Base-by-base conservation (phyloP, 345 rosid genomes). In the Populus ilicifolia region DNA sequence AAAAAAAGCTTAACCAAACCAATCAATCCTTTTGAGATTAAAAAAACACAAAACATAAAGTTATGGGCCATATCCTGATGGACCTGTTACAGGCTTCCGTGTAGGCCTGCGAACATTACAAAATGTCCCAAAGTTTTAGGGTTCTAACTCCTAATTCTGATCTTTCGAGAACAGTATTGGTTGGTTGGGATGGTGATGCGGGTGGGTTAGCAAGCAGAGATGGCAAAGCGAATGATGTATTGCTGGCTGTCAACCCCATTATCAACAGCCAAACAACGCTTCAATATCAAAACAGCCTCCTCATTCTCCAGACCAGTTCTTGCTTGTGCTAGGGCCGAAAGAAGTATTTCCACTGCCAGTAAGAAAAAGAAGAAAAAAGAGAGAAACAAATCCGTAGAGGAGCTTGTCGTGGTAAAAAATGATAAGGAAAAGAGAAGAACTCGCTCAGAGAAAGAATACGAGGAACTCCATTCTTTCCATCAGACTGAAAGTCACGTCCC, bases 351-450 rank as follows among this genome's bases (percentile, higher is more conserved):
- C 72, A 38, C 72, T 23, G 14, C 50, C 10, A 7, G 33, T 50
- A 74, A 74, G 46, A 81, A 82, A 75, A 80, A 78, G 75, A 82
- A 81, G 69, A 20, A 27, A 30, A 41, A 17, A 44, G 65, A 68
- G 46, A 7, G 59, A 41, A 18, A 50, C 39, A 8, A 68, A 62
- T 52, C 64, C 4, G 69, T 14, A 62, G 68, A 67, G 25, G 67
- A 23, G 7, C 39, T 73, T 1, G 7, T 73, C 2, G 78, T 81
- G 65, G 84, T 83, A 4, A 75, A 73, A 39, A 80, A 72, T 43
- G 78, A 80, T 12, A 85, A 88, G 67, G 90, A 90, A 74, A 93
- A 91, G 85, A 82, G 89, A 69, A 89, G 99, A 63, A 93, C 99
- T 56, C 95, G 98, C 17, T 95, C 98, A 1, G 86, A 83, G 66